Base-by-base conservation (phyloP, 371 early-diverging fungal genomes). In the Mortierella sp. region DNA sequence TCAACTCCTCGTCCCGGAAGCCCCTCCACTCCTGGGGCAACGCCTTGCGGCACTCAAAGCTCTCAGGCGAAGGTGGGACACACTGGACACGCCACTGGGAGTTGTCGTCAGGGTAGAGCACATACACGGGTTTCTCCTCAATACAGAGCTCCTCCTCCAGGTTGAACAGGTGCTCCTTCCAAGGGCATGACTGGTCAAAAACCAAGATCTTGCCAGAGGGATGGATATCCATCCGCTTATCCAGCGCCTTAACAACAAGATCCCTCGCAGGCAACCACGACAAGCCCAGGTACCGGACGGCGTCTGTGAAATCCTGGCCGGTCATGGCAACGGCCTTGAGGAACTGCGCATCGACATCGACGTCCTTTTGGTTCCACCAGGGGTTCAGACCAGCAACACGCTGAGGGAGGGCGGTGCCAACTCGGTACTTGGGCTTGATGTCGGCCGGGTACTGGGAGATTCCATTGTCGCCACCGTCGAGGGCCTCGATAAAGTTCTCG, bases 1-100 rank as follows among this genome's bases (percentile, higher is more conserved):
- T 91, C 78, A 99, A 85, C 50, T 93, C 96, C 19, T 95, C 93
- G 77, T 97, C 98, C 69, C 98, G 93, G 78, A 94, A 85, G 8
- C 99, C 99, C 77, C 98, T 90, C 99, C 99, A 99, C 66, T 90
- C 91, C 80, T 97, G 95, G 22, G 97, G 97, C 70, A 99, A 88
- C 26, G 98, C 93, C 84, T 95, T 94, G 76, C 98, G 92, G 73
- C 93, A 93, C 68, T 92, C 93, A 84, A 98, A 98, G 24, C 95
- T 94, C 70, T 91, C 94, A 39, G 92, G 93, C 11, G 90, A 86
- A 52, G 90, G 88, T 24, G 97, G 93, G 10, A 98, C 94, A 53
- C 94, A 92, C 87, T 95, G 96, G 26, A 96, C 92, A 58, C 95
- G 90, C 94, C 93, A 95, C 80, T 88, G 87, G 34, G 88, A 84